Base-by-base conservation (phyloP, 2,329 filamentous ascomycete species). In the Beauveria varroae region DNA sequence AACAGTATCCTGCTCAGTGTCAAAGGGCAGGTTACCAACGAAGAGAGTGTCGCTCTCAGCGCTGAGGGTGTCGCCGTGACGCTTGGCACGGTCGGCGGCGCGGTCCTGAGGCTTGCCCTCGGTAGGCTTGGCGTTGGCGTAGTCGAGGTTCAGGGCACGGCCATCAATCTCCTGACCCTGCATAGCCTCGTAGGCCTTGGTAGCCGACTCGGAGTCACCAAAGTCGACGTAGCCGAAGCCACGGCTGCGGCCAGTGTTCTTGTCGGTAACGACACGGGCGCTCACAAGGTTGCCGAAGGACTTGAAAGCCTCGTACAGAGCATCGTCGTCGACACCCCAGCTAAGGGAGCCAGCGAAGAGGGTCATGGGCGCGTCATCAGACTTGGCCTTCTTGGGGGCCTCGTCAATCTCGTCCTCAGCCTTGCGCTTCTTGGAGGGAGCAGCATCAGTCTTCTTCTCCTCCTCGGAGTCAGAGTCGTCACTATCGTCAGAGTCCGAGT, bases 151-250 rank as follows among this genome's bases (percentile, higher is more conserved):
- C 72, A 95, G 78, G 65, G 79, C 74, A 69, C 91, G 90, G 64
- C 86, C 86, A 68, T 93, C 89, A 56, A 96, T 77, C 70, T 91
- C 86, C 65, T 82, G 75, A 66, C 86, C 88, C 70, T 91, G 84
- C 86, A 90, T 92, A 70, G 83, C 86, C 69, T 87, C 85, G 67
- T 88, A 83, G 61, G 91, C 91, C 73, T 86, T 87, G 69, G 83
- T 82, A 61, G 89, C 89, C 72, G 85, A 82, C 63, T 84, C 86
- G 63, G 82, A 76, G 67, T 81, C 84, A 72, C 81, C 80, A 76
- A 93, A 96, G 80, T 96, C 92, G 69, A 96, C 90, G 73, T 96
- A 97, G 64, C 93, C 93, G 75, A 96, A 96, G 67, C 91, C 93
- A 78, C 92, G 92, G 76, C 92, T 93, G 72, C 91, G 88, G 70